Conservation (phyloP, 306 rosid species). For the Quillaja saponaria region DNA sequence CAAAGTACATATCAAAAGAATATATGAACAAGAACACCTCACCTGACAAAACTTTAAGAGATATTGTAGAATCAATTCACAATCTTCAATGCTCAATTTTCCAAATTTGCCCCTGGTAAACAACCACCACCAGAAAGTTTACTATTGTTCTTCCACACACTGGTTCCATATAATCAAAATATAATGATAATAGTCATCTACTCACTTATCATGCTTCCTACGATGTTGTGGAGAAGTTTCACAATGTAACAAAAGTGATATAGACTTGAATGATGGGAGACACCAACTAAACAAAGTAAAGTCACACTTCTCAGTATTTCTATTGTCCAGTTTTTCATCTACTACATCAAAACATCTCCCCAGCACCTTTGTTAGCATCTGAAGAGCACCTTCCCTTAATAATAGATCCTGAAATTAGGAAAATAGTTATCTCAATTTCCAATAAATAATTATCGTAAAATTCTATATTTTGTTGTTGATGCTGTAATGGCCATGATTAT, state of each 20-base stretch:
- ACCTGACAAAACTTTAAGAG: constrained; percentile 82
- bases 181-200: constrained; percentile 24
- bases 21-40: constrained; percentile 33
- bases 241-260: constrained; percentile 56
- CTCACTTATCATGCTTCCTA: constrained; percentile 61
- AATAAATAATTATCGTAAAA: too few relatives aligned
- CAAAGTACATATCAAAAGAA: neutral
- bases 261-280: constrained; percentile 77
- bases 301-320: constrained; percentile 48
- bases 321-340: constrained; percentile 51
- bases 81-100: constrained; percentile 56
- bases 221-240: constrained; percentile 44
- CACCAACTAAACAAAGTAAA: constrained; percentile 60
- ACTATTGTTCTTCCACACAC: constrained; percentile 14
- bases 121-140: constrained; percentile 26
- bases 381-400: constrained; percentile 59
- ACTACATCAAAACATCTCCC: constrained; percentile 54
- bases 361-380: constrained; percentile 60
- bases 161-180: constrained; percentile 5
- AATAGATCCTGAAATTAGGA: constrained; percentile 57
- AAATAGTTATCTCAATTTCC: too few relatives aligned
- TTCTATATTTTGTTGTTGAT: too few relatives aligned
- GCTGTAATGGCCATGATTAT: constrained; percentile 10
- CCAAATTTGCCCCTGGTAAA: constrained; percentile 54
- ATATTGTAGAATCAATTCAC: constrained; percentile 49